These are phyloP conservation scores for Dentipellis fragilis DNA, from an alignment of 768 basidiomycete species.

Conservation along the genomic window DNA sequence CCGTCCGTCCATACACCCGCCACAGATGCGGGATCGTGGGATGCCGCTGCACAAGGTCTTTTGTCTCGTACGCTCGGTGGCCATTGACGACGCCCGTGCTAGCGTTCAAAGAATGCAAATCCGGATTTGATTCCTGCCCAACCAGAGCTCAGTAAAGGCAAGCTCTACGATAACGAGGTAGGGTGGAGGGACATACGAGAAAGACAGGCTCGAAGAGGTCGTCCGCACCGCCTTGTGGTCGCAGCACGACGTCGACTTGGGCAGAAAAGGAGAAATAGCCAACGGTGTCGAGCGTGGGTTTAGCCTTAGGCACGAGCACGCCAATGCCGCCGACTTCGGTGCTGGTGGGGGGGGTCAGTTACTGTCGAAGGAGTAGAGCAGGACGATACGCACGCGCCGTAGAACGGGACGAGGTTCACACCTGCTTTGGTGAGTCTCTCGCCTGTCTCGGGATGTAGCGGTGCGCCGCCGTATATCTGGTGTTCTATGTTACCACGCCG, in stretches of 20 bases:
- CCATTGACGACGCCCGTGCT: neutral
- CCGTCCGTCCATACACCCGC: neutral
- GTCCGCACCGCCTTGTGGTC: conserved; percentile 22
- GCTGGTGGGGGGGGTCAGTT: neutral
- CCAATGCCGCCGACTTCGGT: conserved; percentile 15
- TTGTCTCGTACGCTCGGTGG: neutral
- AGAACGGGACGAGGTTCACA: conserved; percentile 22
- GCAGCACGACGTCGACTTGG: conserved; percentile 18
- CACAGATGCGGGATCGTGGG: neutral
- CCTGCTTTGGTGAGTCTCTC: conserved; percentile 25
- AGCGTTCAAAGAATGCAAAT: neutral
- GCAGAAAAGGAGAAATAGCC: conserved; percentile 24
- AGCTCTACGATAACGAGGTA: too few relatives aligned
- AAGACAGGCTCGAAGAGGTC: conserved; percentile 26
- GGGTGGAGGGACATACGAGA: conserved; percentile 20
- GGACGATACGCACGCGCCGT: conserved; percentile 25
- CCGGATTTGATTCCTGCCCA: too few relatives aligned
- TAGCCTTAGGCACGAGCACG: conserved; percentile 1
- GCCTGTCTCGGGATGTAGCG: conserved; percentile 25
- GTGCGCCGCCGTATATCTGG: conserved; percentile 31
- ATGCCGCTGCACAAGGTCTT: neutral
- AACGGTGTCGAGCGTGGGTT: conserved; percentile 20
- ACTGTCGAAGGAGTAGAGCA: neutral
- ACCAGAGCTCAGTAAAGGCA: too few relatives aligned
- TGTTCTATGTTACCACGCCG: neutral